phyloP scores from a whole-genome alignment of 2,329 filamentous ascomycete species.

The Beauveria bassiana region DNA sequence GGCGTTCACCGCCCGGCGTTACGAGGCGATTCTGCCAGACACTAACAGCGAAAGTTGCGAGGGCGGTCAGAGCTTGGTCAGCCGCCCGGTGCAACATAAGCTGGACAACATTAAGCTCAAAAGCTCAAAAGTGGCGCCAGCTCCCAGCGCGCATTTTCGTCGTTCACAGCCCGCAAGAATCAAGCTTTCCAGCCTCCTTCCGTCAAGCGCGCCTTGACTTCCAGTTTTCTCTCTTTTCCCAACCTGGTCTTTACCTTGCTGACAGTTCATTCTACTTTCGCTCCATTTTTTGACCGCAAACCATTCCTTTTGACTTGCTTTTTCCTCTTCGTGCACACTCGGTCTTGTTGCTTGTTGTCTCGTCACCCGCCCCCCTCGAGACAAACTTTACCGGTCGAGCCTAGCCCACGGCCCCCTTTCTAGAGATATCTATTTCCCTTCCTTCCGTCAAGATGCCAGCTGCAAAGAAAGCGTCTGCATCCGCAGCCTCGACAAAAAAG shows the following conservation, averaged over 20 bases:
- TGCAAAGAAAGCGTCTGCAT: neutral
- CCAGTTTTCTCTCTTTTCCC: neutral
- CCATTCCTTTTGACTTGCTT: neutral
- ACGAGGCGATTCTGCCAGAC: slow-evolving; percentile 1
- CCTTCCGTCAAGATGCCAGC: slow-evolving; percentile 1
- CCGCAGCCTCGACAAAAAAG: neutral
- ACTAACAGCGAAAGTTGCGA: neutral
- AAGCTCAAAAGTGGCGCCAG: neutral
- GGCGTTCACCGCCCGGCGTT: neutral
- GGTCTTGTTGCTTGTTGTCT: neutral
- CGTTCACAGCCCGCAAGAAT: neutral
- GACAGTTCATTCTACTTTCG: neutral
- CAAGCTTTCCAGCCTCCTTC: slow-evolving; percentile 4
- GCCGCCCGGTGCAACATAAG: neutral
- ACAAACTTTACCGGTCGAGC: neutral
- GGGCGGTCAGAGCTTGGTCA: slow-evolving; percentile 2
- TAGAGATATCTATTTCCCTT: neutral
- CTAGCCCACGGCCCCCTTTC: neutral
- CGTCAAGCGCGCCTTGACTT: slow-evolving; percentile 3
- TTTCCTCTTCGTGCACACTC: neutral
- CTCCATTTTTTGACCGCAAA: neutral
- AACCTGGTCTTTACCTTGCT: neutral
- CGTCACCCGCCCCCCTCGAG: neutral
- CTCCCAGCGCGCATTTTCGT: slow-evolving; percentile 2
- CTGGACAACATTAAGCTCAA: neutral